Base-by-base conservation (phyloP, 495 filamentous ascomycete species). In the Hyphodiscus hymeniophilus region DNA sequence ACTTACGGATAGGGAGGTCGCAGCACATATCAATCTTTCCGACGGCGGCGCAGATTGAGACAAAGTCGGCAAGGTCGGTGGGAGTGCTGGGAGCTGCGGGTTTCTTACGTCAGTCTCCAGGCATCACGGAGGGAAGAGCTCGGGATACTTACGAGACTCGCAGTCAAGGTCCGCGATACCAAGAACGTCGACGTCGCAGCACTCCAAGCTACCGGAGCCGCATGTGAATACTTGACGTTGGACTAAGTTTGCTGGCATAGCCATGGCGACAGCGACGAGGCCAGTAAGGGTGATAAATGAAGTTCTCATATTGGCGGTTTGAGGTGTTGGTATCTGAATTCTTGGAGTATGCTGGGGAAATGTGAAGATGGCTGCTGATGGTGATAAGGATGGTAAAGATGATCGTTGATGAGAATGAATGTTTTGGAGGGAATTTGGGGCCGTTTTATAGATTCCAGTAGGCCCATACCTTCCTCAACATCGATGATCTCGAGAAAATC, bases 111-210 rank as follows among this genome's bases (percentile, higher is more conserved):
- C 16, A 44, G 24, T 24, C 15, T 18, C 7, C 18, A 23, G 22
- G 7, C 38, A 2, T 43, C 30, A 21, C 3, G n/a, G 45, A 22
- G 12, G 7, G 38, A 44, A 12, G 12, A 21, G 1, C 42, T 20
- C 26, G 10, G 18, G 20, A 17, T 16, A 55, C 68, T 54, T 68
- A 74, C 70, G 66, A 26, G 47, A 32, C 1, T 24, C n/a, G 56
- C 70, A 74, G 57, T 74, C 61, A 36, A 74, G 58, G 47, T 74
- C 69, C 7, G 66, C 68, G 34, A 74, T 52, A 34, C 66, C 65
- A 18, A 70, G 62, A 31, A 72, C 67, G 41, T 74, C 65, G 32
- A 67, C 66, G 20, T 70, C 63, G 54, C 70, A 74, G 65, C 70
- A 73, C 35, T 61, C 62, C 12, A 57, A 41, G 34, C 24, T 56